These are phyloP conservation scores for Lepidium aucheri DNA, from an alignment of 345 rosid genomes.

Conservation along the genomic window DNA sequence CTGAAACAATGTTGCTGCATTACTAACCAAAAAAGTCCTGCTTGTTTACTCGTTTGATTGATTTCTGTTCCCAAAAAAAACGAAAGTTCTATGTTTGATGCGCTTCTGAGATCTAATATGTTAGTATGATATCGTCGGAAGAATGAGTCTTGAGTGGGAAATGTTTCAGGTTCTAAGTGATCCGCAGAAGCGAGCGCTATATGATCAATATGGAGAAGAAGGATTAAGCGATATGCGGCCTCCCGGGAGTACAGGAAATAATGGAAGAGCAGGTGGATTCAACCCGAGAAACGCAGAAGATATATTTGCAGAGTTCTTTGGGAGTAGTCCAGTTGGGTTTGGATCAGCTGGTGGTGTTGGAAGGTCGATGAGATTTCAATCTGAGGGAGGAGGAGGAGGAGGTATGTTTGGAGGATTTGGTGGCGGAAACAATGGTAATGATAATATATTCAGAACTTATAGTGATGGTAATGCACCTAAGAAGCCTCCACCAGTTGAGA, in stretches of 20 bases:
- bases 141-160: neutral
- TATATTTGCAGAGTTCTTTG: constrained; percentile 91
- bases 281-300: constrained; percentile 96
- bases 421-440: constrained; percentile 22
- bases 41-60: neutral
- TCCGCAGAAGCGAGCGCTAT: constrained; percentile 66
- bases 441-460: constrained; percentile 53
- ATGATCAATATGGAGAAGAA: constrained; percentile 91
- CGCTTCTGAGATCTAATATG: neutral
- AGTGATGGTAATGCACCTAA: constrained; percentile 47
- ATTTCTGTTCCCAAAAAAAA: neutral
- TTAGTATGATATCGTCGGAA: neutral
- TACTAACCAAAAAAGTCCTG: neutral
- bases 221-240: constrained; percentile 81
- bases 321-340: constrained; percentile 77
- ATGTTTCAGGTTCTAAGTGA: constrained; percentile 70
- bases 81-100: neutral
- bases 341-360: constrained; percentile 62
- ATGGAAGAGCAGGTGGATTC: constrained; percentile 49
- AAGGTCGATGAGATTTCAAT: constrained; percentile 63
- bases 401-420: constrained; percentile 52
- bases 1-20: neutral
- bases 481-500: constrained; percentile 91
- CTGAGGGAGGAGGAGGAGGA: constrained; percentile 69
- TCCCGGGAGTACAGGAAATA: constrained; percentile 44